These are phyloP conservation scores for Eimeria brunetti DNA, from an alignment of 169 alveolate genomes.

Conservation along the genomic window DNA sequence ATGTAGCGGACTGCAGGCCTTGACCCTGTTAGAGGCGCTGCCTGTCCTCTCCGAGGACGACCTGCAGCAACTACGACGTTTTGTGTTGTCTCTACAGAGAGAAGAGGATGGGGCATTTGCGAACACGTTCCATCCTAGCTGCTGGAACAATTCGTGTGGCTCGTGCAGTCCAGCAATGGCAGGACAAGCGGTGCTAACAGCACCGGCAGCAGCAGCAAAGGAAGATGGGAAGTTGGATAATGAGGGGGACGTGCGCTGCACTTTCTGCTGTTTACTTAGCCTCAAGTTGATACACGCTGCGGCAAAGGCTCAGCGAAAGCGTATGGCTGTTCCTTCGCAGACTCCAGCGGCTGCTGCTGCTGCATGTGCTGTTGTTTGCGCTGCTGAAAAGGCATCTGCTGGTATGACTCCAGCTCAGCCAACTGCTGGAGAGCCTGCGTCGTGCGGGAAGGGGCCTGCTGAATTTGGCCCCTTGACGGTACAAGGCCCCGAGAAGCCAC, in stretches of 20 bases:
- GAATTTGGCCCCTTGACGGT: not conserved
- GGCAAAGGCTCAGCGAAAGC: not conserved
- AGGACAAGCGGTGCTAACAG: not conserved
- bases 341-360: not conserved
- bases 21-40: slow-evolving; percentile 65
- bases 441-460: not conserved
- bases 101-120: slow-evolving; percentile 62
- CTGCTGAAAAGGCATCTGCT: not conserved
- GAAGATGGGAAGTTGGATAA: slow-evolving; percentile 6
- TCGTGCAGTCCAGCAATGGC: not conserved
- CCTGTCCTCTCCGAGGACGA: slow-evolving; percentile 1
- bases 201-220: not conserved
- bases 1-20: slow-evolving; percentile 60
- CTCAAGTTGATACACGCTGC: slow-evolving; percentile 68
- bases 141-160: slow-evolving; percentile 10
- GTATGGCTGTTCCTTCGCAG: not conserved
- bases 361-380: not conserved
- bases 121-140: slow-evolving; percentile 36
- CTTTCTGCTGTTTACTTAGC: slow-evolving; percentile 70
- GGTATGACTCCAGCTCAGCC: not conserved
- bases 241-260: slow-evolving; percentile 69
- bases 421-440: not conserved
- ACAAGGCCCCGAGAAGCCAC: not conserved
- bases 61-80: slow-evolving; percentile 57
- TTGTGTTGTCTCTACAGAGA: slow-evolving; percentile 57